Percentiles rank a stretch among this genome's conserved stretches.
Conservation (phyloP, 208 protist genomes). For the Sergeia podlipaevii region DNA sequence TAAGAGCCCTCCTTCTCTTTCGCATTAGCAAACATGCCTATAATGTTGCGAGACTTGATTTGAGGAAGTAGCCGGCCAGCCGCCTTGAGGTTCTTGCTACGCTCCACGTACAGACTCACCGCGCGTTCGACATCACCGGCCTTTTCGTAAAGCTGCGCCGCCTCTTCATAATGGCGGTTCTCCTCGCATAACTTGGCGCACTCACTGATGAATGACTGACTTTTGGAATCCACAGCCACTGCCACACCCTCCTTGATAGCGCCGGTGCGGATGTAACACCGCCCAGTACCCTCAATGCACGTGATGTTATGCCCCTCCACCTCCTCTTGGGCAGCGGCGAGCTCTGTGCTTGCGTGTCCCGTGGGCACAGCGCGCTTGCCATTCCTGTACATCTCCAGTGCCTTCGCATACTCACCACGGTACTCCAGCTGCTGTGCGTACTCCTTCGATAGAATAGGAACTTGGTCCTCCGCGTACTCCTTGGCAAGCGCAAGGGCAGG, state of each 20-base stretch:
- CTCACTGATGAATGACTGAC: constrained; percentile 72
- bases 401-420: constrained; percentile 90
- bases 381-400: constrained; percentile 87
- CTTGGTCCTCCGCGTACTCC: constrained; percentile 84
- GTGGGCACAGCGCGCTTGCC: constrained; percentile 59
- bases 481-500: constrained; percentile 91
- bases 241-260: constrained; percentile 80
- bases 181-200: constrained; percentile 94
- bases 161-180: constrained; percentile 91
- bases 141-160: constrained; percentile 94
- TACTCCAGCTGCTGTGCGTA: constrained; percentile 96
- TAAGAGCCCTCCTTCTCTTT: constrained; percentile 89
- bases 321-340: constrained; percentile 60
- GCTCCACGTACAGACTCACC: constrained; percentile 93
- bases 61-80: constrained; percentile 78
- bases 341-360: constrained; percentile 76
- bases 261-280: constrained; percentile 88
- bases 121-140: constrained; percentile 89
- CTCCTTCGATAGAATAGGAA: constrained; percentile 92
- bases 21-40: constrained; percentile 87
- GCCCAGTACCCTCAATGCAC: constrained; percentile 84
- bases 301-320: constrained; percentile 75
- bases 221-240: constrained; percentile 71
- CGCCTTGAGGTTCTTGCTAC: constrained; percentile 90
- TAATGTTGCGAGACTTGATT: constrained; percentile 94